Evolutionary conservation across 129 eudicot species (phyloP).

Genomic region (Escallonia herrerae): DNA sequence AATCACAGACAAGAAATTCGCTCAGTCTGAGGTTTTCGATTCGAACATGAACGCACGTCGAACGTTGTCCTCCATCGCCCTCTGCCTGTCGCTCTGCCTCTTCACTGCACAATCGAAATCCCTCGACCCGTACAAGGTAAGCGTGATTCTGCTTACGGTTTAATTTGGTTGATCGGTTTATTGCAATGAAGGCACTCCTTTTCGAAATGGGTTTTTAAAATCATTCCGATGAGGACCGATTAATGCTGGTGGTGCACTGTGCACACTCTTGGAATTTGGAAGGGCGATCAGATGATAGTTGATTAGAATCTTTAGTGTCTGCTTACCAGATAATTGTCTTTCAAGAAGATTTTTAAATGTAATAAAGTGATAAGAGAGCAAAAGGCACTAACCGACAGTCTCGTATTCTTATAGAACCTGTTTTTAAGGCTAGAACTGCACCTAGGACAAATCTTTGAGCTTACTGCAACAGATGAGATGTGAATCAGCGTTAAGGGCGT

Average conservation of each 20-base stretch:
- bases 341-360: too few relatives aligned
- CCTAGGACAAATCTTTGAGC: too few relatives aligned
- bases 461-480: too few relatives aligned
- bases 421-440: too few relatives aligned
- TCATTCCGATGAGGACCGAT: too few relatives aligned
- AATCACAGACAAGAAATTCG: neutral
- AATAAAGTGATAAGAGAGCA: too few relatives aligned
- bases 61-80: slow-evolving; percentile 8
- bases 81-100: slow-evolving; percentile 17
- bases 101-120: slow-evolving; percentile 37
- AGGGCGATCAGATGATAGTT: neutral
- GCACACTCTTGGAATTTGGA: neutral
- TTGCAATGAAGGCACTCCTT: neutral
- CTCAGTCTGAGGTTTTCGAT: neutral
- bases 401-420: too few relatives aligned
- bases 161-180: neutral
- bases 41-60: slow-evolving; percentile 23
- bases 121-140: slow-evolving; percentile 79
- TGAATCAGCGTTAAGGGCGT: too few relatives aligned
- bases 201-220: neutral
- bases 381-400: too few relatives aligned
- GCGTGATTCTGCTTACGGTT: neutral
- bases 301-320: neutral
- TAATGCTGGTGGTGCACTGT: too few relatives aligned
- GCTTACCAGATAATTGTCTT: too few relatives aligned